Conservation (phyloP, 148 eudicot species). For the Oxyria digyna region DNA sequence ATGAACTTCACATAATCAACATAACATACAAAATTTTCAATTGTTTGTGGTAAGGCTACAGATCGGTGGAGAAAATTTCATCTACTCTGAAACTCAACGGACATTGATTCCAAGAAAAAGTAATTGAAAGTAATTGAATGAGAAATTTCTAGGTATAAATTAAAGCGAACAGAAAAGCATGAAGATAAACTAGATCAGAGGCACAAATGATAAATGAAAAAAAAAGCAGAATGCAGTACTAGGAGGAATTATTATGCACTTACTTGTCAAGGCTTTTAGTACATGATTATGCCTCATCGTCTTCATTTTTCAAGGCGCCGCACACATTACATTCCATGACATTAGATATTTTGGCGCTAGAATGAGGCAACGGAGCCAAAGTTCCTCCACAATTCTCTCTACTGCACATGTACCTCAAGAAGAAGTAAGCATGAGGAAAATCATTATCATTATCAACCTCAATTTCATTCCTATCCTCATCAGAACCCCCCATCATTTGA, state of each 20-base stretch:
- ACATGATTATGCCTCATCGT: not conserved
- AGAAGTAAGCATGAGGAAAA: constrained; percentile 91
- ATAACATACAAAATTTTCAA: not conserved
- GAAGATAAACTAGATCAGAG: not conserved
- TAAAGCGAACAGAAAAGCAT: not conserved
- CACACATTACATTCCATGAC: constrained; percentile 90
- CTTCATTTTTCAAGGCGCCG: constrained; percentile 37
- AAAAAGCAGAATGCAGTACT: not conserved
- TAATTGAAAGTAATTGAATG: not conserved
- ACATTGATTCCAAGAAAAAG: not conserved
- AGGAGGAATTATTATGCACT: not conserved
- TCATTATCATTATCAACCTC: constrained; percentile 27
- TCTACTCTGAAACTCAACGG: not conserved
- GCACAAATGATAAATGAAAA: not conserved
- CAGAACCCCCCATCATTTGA: constrained; percentile 17
- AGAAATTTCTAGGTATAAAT: not conserved
- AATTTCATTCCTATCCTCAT: constrained; percentile 16
- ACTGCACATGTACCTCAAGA: constrained; percentile 69
- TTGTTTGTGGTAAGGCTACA: not conserved
- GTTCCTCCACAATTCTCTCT: constrained; percentile 76
- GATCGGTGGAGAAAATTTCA: not conserved
- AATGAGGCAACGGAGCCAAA: constrained; percentile 76
- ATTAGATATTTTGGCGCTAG: constrained; percentile 16
- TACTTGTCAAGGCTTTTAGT: not conserved
- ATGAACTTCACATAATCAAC: not conserved